These are phyloP conservation scores for Chrysanthemum seticuspe DNA, from an alignment of 129 eudicot genomes.

Conservation along the genomic window DNA sequence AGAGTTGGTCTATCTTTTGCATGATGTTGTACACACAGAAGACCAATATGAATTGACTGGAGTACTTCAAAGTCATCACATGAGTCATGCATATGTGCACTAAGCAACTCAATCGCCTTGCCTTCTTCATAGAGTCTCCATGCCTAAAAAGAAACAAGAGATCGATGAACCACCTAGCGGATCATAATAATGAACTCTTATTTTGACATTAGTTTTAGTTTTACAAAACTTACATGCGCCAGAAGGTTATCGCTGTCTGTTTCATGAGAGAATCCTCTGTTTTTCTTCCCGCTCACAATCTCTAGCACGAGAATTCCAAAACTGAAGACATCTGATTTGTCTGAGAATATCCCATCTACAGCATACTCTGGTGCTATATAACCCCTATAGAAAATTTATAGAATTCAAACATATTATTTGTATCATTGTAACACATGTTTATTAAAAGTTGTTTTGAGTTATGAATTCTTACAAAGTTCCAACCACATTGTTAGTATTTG, in stretches of 20 bases:
- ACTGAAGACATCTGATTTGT: conserved; percentile 31
- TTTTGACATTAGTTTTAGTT: neutral
- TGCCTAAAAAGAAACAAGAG: conserved; percentile 16
- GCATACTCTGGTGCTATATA: conserved; percentile 36
- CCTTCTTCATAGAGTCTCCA: conserved; percentile 33
- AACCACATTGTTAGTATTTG: conserved; percentile 31
- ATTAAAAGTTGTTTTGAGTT: neutral
- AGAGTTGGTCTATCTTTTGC: conserved; percentile 39
- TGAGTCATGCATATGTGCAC: neutral
- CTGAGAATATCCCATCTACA: conserved; percentile 27
- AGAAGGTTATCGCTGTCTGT: conserved; percentile 25
- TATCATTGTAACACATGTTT: no score
- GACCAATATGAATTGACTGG: conserved; percentile 26
- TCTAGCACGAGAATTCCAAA: conserved; percentile 32
- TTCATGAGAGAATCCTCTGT: conserved; percentile 27
- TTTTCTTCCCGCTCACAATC: conserved; percentile 33
- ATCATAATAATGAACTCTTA: neutral
- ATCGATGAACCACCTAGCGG: neutral
- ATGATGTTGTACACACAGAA: conserved; percentile 36
- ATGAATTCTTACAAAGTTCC: conserved; percentile 34
- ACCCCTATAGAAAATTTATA: conserved; percentile 5
- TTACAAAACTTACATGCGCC: conserved; percentile 24
- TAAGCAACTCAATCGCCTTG: conserved; percentile 22
- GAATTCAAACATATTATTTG: neutral
- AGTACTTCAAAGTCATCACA: conserved; percentile 19